Percentiles rank a stretch among this genome's conserved stretches.
phyloP scores from a whole-genome alignment of 805 yeast species.

The Ascoidea asiatica region DNA sequence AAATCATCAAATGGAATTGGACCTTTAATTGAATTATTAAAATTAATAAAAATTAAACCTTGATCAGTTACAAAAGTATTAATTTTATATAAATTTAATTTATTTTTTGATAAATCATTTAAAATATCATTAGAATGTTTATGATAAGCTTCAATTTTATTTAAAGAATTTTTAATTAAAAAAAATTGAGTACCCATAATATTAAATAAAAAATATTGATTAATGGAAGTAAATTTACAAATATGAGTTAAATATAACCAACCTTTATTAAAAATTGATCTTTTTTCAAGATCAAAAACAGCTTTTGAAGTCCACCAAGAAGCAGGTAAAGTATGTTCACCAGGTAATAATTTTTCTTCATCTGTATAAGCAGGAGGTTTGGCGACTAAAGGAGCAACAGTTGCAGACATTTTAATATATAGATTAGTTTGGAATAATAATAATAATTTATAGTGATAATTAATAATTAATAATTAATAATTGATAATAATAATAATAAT shows the following conservation, averaged over 20 bases:
- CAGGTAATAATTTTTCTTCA: conserved; percentile 21
- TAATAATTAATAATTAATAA: too few relatives aligned
- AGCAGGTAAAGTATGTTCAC: conserved; percentile 45
- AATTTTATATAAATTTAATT: conserved; percentile 41
- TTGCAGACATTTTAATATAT: conserved; percentile 13
- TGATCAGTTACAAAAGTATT: conserved; percentile 39
- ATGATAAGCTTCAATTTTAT: conserved; percentile 45
- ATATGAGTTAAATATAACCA: conserved; percentile 43
- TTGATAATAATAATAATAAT: too few relatives aligned
- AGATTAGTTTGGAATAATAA: neutral
- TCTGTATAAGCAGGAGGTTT: conserved; percentile 16
- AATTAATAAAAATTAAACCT: conserved; percentile 44
- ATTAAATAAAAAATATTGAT: conserved; percentile 39
- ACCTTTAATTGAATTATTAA: conserved; percentile 28
- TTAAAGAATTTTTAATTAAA: conserved; percentile 37
- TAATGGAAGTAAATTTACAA: conserved; percentile 40
- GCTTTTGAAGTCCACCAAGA: conserved; percentile 55
- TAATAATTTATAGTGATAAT: too few relatives aligned
- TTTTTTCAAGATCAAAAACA: conserved; percentile 42
- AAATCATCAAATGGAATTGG: conserved; percentile 36
- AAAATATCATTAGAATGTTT: conserved; percentile 45
- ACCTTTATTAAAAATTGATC: conserved; percentile 40
- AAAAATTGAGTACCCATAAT: conserved; percentile 42
- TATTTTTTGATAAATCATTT: conserved; percentile 40
- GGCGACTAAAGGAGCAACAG: conserved; percentile 14